A percentile compares a stretch with the other conserved stretches of the same genome.
Evolutionary conservation across 169 alveolate genomes (phyloP).

Genomic region (Plasmodium vinckei): DNA sequence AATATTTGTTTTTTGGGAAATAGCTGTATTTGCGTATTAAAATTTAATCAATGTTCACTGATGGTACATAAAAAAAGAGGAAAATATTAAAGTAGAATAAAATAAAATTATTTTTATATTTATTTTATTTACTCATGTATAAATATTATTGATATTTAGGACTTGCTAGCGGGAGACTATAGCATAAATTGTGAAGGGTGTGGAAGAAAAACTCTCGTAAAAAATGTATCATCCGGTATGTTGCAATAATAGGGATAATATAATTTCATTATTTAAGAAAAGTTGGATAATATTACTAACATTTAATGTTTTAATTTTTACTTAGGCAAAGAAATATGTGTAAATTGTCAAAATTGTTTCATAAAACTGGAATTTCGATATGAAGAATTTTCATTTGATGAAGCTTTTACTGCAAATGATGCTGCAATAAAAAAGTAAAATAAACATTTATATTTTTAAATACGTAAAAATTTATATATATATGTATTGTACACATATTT

Average conservation of each 20-base stretch:
- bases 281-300: not conserved
- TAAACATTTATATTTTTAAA: not conserved
- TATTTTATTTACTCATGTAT: slow-evolving; percentile 7
- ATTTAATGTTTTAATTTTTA: not conserved
- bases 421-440: slow-evolving; percentile 62
- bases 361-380: slow-evolving; percentile 59
- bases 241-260: not conserved
- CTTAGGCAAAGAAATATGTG: slow-evolving; percentile 54
- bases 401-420: slow-evolving; percentile 28
- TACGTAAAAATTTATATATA: not conserved
- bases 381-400: slow-evolving; percentile 56
- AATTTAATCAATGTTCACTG: slow-evolving; percentile 63
- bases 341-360: slow-evolving; percentile 56
- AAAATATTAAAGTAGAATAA: not conserved
- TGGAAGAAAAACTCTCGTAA: slow-evolving; percentile 53
- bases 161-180: slow-evolving; percentile 39
- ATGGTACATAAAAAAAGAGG: slow-evolving; percentile 10
- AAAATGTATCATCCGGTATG: slow-evolving; percentile 66
- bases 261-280: not conserved
- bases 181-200: slow-evolving; percentile 59
- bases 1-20: slow-evolving; percentile 68
- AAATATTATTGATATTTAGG: not conserved
- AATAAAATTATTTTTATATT: slow-evolving; percentile 2
- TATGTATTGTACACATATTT: not conserved
- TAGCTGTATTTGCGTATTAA: slow-evolving; percentile 49